Base-by-base conservation (phyloP, 1,284 basidiomycete species). In the Malassezia pachydermatis region DNA sequence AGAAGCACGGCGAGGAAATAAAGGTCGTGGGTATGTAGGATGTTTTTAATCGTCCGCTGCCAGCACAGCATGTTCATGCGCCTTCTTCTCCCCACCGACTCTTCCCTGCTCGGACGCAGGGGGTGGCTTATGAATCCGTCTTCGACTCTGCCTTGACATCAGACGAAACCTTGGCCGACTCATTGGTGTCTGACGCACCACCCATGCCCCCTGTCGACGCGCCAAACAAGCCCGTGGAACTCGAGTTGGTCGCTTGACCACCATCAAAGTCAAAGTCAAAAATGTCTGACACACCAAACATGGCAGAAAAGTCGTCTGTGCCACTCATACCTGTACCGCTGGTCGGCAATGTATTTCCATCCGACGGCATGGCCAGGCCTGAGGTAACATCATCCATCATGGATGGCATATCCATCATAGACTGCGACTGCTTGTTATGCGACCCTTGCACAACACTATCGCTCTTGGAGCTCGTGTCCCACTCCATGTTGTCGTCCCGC, bases 201-300 rank as follows among this genome's bases (percentile, higher is more conserved):
- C n/a, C n/a, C n/a, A n/a, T n/a, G n/a, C n/a, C n/a, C n/a, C n/a
- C n/a, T n/a, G n/a, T n/a, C n/a, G 29, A 30, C 10, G 11, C 22
- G 17, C 36, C 37, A 19, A 48, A 29, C 29, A 48, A n/a, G 24
- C 45, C 45, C 5, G 28, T 27, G 1, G 19, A 32, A 16, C 32
- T 16, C 30, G 22, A 16, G 9, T 14, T 11, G 4, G 32, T 16
- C 6, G 27, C 25, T 5, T 45, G 35, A 29, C 48, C 48, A 5
- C 48, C 48, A 27, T 51, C 56, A 41, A 67, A 54, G 41, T 67
- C 64, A 45, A 65, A 65, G 45, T 67, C 63, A 27, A 67, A 67
- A 37, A 67, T 62, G 34, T 67, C 63, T 29, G 59, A 63, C 59
- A 60, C 60, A 13, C 59, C 58, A 44, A 65, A 66, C 63, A 67